Conservation (phyloP, 2,329 filamentous ascomycete species). For the Trichoderma hamatum region DNA sequence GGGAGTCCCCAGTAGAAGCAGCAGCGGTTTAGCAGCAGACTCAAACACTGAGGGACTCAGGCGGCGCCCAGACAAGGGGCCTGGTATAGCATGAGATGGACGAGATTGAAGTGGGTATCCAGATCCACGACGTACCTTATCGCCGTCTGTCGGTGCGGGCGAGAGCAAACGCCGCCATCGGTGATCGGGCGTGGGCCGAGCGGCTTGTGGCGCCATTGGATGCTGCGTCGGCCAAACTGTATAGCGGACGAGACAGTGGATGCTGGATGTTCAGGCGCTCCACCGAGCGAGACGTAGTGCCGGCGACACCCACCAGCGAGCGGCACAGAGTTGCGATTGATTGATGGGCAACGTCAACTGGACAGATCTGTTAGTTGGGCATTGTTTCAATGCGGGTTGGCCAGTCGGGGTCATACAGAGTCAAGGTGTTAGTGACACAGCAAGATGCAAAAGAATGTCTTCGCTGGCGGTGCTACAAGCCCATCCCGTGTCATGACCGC, state of each 20-base stretch:
- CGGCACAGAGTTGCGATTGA: not conserved
- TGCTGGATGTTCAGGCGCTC: slow-evolving; percentile 3
- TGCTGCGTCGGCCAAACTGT: slow-evolving; percentile 3
- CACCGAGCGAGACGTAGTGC: slow-evolving; percentile 15
- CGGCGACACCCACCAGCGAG: slow-evolving; percentile 11
- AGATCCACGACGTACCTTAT: slow-evolving; percentile 25
- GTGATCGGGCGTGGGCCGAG: slow-evolving; percentile 17
- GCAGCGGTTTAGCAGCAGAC: not conserved
- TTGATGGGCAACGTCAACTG: not conserved
- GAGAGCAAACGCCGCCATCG: slow-evolving; percentile 25
- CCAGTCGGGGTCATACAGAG: not conserved
- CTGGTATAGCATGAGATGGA: slow-evolving; percentile 23
- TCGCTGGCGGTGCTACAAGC: not conserved
- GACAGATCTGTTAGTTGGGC: not conserved
- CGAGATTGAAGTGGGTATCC: slow-evolving; percentile 17
- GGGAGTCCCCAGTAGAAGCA: not conserved
- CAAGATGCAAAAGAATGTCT: not conserved
- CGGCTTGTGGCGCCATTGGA: slow-evolving; percentile 23
- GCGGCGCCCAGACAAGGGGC: slow-evolving; percentile 8
- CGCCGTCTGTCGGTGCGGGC: slow-evolving; percentile 27
- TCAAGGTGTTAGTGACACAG: not conserved
- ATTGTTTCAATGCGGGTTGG: not conserved
- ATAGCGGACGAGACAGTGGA: slow-evolving; percentile 17
- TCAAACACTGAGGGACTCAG: not conserved
- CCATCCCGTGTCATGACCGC: not conserved